Evolutionary conservation across 805 yeast species (phyloP).

Genomic region (Phaffomyces antillensis): DNA sequence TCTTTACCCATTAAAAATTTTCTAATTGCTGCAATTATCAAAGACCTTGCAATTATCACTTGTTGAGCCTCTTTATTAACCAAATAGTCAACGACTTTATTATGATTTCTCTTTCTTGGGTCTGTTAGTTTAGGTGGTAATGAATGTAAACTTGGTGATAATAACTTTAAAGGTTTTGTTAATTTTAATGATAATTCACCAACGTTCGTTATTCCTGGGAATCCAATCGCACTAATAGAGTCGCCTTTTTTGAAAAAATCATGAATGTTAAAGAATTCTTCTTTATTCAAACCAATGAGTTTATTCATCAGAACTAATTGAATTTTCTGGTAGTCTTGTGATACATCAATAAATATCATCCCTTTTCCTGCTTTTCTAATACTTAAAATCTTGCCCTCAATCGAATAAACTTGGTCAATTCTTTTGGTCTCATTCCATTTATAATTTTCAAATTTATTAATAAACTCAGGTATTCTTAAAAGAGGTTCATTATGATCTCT

Average conservation of each 20-base stretch:
- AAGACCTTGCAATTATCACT: slow-evolving; percentile 43
- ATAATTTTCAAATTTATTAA: slow-evolving; percentile 21
- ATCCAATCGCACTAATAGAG: slow-evolving; percentile 55
- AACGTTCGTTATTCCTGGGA: slow-evolving; percentile 65
- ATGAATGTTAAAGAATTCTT: slow-evolving; percentile 32
- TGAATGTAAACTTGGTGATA: slow-evolving; percentile 65
- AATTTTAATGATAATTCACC: slow-evolving; percentile 75
- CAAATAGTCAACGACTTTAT: slow-evolving; percentile 69
- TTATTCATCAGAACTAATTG: slow-evolving; percentile 59
- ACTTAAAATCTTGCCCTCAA: slow-evolving; percentile 50
- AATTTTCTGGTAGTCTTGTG: slow-evolving; percentile 49
- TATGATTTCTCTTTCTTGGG: slow-evolving; percentile 47
- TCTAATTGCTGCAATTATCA: slow-evolving; percentile 50
- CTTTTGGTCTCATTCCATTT: slow-evolving; percentile 20
- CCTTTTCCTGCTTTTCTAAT: slow-evolving; percentile 64
- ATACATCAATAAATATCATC: slow-evolving; percentile 59
- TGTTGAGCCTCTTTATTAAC: slow-evolving; percentile 47
- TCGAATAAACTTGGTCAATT: slow-evolving; percentile 17
- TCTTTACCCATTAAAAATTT: slow-evolving; percentile 43
- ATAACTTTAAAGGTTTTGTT: slow-evolving; percentile 38
- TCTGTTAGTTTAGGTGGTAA: slow-evolving; percentile 60
- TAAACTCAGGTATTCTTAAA: slow-evolving; percentile 34
- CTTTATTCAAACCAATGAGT: slow-evolving; percentile 33
- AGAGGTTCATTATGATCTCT: slow-evolving; percentile 5
- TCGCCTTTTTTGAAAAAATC: slow-evolving; percentile 62